Evolutionary conservation across 257 asterid species (phyloP).

Genomic region (Solanum gandarillasii): DNA sequence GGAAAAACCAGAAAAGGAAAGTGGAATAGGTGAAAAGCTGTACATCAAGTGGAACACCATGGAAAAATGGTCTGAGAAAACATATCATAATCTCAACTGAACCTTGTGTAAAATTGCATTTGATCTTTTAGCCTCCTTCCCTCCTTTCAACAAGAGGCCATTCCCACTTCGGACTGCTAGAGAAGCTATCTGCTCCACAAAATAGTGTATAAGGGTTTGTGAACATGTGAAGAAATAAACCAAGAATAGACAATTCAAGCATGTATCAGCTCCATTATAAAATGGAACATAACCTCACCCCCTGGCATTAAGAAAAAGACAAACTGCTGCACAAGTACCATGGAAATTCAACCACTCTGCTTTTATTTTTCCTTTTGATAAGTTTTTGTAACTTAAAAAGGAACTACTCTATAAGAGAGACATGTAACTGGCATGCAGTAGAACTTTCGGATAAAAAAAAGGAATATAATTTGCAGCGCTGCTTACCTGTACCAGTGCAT

Average conservation of each 20-base stretch:
- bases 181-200: conserved; percentile 58
- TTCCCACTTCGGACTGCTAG: conserved; percentile 79
- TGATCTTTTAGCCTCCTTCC: conserved; percentile 69
- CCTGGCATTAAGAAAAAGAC: background rate
- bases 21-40: background rate
- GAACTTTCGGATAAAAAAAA: background rate
- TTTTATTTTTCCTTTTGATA: background rate
- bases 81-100: background rate
- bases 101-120: conserved; percentile 72
- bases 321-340: background rate
- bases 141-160: conserved; percentile 78
- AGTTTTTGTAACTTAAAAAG: background rate
- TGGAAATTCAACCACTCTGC: background rate
- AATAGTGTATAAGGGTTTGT: background rate
- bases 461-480: background rate
- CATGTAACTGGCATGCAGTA: background rate
- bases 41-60: background rate
- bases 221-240: background rate
- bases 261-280: background rate
- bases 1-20: background rate
- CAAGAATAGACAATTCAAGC: background rate
- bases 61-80: background rate
- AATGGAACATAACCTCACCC: background rate
- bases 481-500: conserved; percentile 75
- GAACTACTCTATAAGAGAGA: background rate